Base-by-base conservation (phyloP, 805 yeast species). In the Yamadazyma scolyti region DNA sequence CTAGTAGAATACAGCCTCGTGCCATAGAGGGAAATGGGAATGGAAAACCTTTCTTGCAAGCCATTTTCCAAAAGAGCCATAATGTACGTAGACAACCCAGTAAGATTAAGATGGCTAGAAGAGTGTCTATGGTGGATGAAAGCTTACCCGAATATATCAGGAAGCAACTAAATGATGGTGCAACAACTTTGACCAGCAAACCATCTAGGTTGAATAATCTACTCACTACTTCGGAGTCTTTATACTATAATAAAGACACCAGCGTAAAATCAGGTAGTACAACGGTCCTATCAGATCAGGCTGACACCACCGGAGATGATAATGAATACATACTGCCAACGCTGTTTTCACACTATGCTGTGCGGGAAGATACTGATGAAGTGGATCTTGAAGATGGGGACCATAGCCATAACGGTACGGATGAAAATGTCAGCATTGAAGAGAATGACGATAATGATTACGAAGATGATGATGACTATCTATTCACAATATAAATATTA, bases 241-340 rank as follows among this genome's bases (percentile, higher is more conserved):
- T 62, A 16, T 60, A 61, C 32, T 48, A 56, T n/a, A 50, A 48
- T 29, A 39, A 30, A 18, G 27, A 39, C 2, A 14, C 40, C 1
- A 43, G 44, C 22, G 19, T 31, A 9, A 36, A 32, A 10, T 37
- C 45, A 11, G 43, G 25, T 28, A 34, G 33, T n/a, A 30, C 27
- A 9, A 36, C 38, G 11, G 37, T 31, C 10, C 36, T 36, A 14
- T 37, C 42, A 5, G 41, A 42, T 16, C 42, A 37, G 21, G 36
- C 33, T 15, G 38, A 34, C 10, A 41, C 48, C 12, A 37, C 21
- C 20, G 59, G 45, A 6, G 52, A 48, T 12, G 63, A 60, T 27
- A 54, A 47, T 30, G 67, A 63, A 36, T 64, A 65, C 37, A 52
- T 63, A 14, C 67, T 59, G 68, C 69, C 71, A 9, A 50, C 50